Evolutionary conservation across 805 yeast species (phyloP), one percentile per base, ranked within the genome.

Genomic region (Teunomyces stri): DNA sequence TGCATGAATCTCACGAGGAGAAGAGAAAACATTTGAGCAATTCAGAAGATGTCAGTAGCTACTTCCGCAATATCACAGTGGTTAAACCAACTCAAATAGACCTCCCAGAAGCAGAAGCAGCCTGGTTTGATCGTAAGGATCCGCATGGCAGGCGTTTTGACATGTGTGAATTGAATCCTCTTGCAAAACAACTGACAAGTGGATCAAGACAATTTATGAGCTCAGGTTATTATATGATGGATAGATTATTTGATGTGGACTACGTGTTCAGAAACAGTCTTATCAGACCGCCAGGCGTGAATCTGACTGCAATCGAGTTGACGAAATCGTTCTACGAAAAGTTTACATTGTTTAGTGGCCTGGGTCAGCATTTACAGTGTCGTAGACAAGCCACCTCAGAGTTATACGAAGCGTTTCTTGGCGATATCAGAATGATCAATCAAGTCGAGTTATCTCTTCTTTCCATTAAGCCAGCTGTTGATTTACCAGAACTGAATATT

Each of bases 221-320:
- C 13, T 80, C 85, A 0, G 60, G 61, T 1, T 63, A 71, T 37
- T 66, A 78, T 43, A 51, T 55, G 3, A 66, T 70, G 64, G 58
- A 62, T 36, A 58, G 64, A n/a, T 57, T 80, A 2, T 82, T 80
- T 54, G 64, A 67, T 36, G 58, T 76, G 3, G 84, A 81, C 50
- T 49, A 68, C 37, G 54, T 61, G 12, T 78, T 68, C 58, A 54
- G 54, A 13, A 54, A 65, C 4, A 69, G 79, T 1, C 58, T 83
- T 18, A 53, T 68, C 1, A 64, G 69, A 45, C 85, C 87, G 2
- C 22, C 48, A 0, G 65, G 77, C 54, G 51, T 66, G 20, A 39
- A 27, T 7, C 21, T 29, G 18, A 34, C 55, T 6, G n/a, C 49
- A 3, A 46, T 55, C n/a, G 76, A 72, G 50, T 49, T 70, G 16